Percentiles rank a stretch among this genome's conserved stretches.
These are phyloP conservation scores for Mycena rebaudengoi DNA, from an alignment of 768 basidiomycete species.

Conservation along the genomic window DNA sequence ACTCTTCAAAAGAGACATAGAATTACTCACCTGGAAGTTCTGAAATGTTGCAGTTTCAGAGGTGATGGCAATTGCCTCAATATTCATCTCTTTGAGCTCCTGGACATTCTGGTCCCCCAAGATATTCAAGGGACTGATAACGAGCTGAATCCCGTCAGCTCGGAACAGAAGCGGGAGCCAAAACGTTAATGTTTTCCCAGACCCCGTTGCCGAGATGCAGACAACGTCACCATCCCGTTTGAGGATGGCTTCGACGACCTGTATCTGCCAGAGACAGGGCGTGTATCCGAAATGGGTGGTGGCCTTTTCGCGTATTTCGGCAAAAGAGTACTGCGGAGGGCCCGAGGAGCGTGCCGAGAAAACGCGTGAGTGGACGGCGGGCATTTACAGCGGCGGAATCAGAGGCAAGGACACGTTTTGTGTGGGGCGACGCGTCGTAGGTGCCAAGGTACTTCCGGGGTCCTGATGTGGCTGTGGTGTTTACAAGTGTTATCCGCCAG, in stretches of 20 bases:
- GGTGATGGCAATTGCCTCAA: conserved; percentile 29
- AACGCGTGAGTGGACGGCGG: too few species aligned
- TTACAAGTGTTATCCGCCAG: not conserved
- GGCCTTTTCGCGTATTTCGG: not conserved
- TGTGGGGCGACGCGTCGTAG: not conserved
- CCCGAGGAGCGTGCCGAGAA: too few species aligned
- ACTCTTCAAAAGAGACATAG: too few species aligned
- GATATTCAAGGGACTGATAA: conserved; percentile 29
- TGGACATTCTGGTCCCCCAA: conserved; percentile 36
- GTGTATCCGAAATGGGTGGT: not conserved
- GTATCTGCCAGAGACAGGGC: conserved; percentile 24
- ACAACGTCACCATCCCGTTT: conserved; percentile 31
- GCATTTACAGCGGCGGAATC: too few species aligned
- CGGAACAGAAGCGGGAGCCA: conserved; percentile 40
- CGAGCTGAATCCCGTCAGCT: conserved; percentile 3
- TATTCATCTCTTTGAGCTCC: conserved; percentile 18
- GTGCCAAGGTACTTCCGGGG: not conserved
- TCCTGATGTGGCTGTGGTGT: not conserved
- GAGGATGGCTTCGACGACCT: conserved; percentile 20
- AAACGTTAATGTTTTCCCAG: conserved; percentile 42
- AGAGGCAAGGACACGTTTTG: not conserved
- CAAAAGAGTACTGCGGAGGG: not conserved
- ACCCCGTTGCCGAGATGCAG: conserved; percentile 36
- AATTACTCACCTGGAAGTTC: conserved; percentile 26
- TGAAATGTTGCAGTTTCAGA: conserved; percentile 19